phyloP scores from a whole-genome alignment of 2,329 filamentous ascomycete species.

The Penicillium fuscoglaucum region DNA sequence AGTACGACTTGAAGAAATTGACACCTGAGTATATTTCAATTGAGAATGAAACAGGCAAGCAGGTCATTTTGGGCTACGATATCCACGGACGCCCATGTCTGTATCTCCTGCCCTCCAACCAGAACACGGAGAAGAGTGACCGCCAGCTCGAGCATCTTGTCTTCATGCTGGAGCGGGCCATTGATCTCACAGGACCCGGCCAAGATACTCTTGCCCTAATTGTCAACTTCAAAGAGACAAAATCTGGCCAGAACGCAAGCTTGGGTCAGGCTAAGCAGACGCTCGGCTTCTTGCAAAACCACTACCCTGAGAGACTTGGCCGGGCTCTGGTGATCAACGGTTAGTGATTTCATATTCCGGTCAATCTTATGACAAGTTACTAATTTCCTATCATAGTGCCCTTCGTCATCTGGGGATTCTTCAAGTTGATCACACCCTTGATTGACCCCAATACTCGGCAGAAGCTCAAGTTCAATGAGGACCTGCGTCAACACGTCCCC shows the following conservation, averaged over 20 bases:
- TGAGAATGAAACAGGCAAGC: slow-evolving; percentile 97
- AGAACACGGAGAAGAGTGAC: slow-evolving; percentile 86
- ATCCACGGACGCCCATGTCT: slow-evolving; percentile 81
- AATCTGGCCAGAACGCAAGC: slow-evolving; percentile 72
- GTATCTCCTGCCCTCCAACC: slow-evolving; percentile 83
- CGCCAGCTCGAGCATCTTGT: slow-evolving; percentile 91
- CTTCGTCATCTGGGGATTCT: slow-evolving; percentile 89
- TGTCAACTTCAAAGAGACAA: slow-evolving; percentile 86
- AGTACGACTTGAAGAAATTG: slow-evolving; percentile 74
- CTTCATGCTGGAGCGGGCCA: slow-evolving; percentile 88
- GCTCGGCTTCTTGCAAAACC: slow-evolving; percentile 87
- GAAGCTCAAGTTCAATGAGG: slow-evolving; percentile 98
- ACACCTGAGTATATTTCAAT: slow-evolving; percentile 85
- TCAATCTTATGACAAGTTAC: background rate
- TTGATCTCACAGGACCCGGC: slow-evolving; percentile 82
- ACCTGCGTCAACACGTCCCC: slow-evolving; percentile 79
- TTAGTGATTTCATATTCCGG: slow-evolving; percentile 45
- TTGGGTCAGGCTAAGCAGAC: slow-evolving; percentile 77
- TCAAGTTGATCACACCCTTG: slow-evolving; percentile 93
- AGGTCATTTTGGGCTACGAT: slow-evolving; percentile 85
- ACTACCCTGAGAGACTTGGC: slow-evolving; percentile 91
- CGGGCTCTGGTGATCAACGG: slow-evolving; percentile 86
- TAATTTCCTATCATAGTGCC: slow-evolving; percentile 61
- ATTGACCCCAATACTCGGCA: slow-evolving; percentile 91
- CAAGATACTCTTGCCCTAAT: slow-evolving; percentile 85